Evolutionary conservation across 2,329 filamentous ascomycete genomes (phyloP), one percentile per base, ranked within the genome.

Genomic region (Talaromyces funiculosus): DNA sequence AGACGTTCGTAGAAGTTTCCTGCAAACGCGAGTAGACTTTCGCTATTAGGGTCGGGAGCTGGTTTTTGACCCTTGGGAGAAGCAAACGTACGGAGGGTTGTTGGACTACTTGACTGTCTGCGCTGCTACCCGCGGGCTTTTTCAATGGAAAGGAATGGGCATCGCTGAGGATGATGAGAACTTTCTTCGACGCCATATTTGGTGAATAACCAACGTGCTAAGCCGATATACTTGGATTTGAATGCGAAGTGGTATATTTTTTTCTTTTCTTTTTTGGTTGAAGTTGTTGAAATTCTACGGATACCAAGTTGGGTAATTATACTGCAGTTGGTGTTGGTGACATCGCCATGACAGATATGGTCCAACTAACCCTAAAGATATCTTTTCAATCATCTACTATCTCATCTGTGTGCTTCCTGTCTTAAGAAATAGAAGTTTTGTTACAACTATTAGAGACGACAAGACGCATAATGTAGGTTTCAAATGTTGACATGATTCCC

Each of bases 1-100:
- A 69, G 66, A 26, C 75, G 75, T 61, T 78, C 75, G 66, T 78
- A 77, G 65, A 75, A 77, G 65, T 79, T 79, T n/a, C 78, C 77
- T 3, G 73, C 77, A 59, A 78, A 80, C 3, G 77, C 74, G 16
- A 75, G 66, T 0, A 79, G 71, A 3, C 71, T 73, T 61, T 75
- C 69, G 63, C 75, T 78, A 64, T 73, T 72, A 0, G 78, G 77
- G 51, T 80, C 77, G 18, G 77, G 71, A 0, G 67, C 66, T 0
- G 78, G 77, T 42, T 77, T 72, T 29, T 72, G 69, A 62, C 78
- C 78, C 47, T 73, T 65, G 0, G 78, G 77, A 0, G 76, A 78
- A n/a, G 77, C 75, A 62, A 80, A 80, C 10, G 75, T 78, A 24
- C 73, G 0, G 70, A 66, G 3, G 70, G 71, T 56, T 73, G 67